Evolutionary conservation across 2,329 filamentous ascomycete genomes (phyloP).

Genomic region (Plectosphaerella sp.): DNA sequence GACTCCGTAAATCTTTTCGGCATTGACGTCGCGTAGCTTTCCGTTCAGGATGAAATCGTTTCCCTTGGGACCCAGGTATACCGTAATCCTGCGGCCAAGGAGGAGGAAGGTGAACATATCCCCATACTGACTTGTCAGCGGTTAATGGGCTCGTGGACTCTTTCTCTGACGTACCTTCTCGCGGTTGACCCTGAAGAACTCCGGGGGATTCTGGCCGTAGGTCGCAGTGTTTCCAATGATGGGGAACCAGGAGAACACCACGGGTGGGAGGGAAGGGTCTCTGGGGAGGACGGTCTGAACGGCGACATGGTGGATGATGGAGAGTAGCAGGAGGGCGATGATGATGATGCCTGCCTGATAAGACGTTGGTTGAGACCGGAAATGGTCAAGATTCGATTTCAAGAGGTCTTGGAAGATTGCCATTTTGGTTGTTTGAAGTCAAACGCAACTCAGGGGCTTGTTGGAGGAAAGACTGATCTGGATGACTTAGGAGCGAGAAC

Average conservation of each 20-base stretch:
- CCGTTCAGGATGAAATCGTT: conserved; percentile 55
- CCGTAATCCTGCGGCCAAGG: conserved; percentile 45
- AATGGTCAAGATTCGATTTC: too few species aligned
- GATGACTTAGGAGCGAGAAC: too few species aligned
- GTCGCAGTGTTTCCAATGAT: conserved; percentile 66
- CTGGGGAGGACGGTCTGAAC: conserved; percentile 26
- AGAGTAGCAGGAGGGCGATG: background rate
- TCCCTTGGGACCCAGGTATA: conserved; percentile 44
- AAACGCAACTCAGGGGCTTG: too few species aligned
- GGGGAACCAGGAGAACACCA: conserved; percentile 57
- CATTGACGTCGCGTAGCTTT: conserved; percentile 45
- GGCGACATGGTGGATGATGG: background rate
- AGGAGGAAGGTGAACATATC: conserved; percentile 52
- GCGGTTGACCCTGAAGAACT: conserved; percentile 60
- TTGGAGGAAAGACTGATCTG: too few species aligned
- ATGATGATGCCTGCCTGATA: too few species aligned
- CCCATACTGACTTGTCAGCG: conserved; percentile 32
- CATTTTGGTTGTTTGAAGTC: too few species aligned
- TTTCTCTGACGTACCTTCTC: conserved; percentile 51
- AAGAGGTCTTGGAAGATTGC: too few species aligned
- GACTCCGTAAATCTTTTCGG: conserved; percentile 49
- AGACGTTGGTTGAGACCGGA: too few species aligned
- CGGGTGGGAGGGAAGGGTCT: conserved; percentile 40
- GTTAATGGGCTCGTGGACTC: background rate
- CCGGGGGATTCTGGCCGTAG: conserved; percentile 68